These are phyloP conservation scores for Cinchona pubescens DNA, from an alignment of 257 asterid species.

Conservation along the genomic window DNA sequence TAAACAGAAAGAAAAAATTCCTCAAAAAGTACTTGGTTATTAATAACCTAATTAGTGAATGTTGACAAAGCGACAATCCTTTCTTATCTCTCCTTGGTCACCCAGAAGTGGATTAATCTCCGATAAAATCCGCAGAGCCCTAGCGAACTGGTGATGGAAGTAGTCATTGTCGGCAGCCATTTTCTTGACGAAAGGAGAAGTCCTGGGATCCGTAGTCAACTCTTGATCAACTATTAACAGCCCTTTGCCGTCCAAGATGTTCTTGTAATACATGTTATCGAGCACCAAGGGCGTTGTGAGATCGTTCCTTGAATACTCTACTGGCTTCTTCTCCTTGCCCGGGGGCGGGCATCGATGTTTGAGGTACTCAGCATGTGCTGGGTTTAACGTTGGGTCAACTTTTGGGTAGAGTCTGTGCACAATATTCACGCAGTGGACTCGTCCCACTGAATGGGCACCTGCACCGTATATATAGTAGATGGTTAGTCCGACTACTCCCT, in stretches of 20 bases:
- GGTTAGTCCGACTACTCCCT: no score
- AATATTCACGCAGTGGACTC: slow-evolving; percentile 68
- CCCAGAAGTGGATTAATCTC: slow-evolving; percentile 63
- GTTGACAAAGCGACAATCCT: slow-evolving; percentile 59
- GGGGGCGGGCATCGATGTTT: slow-evolving; percentile 64
- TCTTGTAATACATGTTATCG: slow-evolving; percentile 69
- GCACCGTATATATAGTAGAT: no score
- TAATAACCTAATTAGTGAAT: not conserved
- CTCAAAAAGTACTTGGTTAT: not conserved
- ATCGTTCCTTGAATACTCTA: slow-evolving; percentile 60
- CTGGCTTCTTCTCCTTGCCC: slow-evolving; percentile 44
- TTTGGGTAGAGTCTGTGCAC: slow-evolving; percentile 66
- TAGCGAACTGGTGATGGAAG: slow-evolving; percentile 59
- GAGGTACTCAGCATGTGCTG: slow-evolving; percentile 47
- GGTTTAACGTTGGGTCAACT: slow-evolving; percentile 58
- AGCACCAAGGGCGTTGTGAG: slow-evolving; percentile 55
- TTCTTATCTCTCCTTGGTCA: slow-evolving; percentile 62
- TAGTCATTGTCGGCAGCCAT: slow-evolving; percentile 73
- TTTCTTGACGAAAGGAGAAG: slow-evolving; percentile 60
- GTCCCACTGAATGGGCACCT: slow-evolving; percentile 73
- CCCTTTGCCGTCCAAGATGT: slow-evolving; percentile 53
- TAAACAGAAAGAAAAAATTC: no score
- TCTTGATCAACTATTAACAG: slow-evolving; percentile 51
- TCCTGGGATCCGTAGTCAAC: slow-evolving; percentile 51
- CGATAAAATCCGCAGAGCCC: slow-evolving; percentile 55